A percentile compares a stretch with the other conserved stretches of the same genome.
Evolutionary conservation across 2,329 filamentous ascomycete genomes (phyloP).

Genomic region (Sporothrix brasiliensis): DNA sequence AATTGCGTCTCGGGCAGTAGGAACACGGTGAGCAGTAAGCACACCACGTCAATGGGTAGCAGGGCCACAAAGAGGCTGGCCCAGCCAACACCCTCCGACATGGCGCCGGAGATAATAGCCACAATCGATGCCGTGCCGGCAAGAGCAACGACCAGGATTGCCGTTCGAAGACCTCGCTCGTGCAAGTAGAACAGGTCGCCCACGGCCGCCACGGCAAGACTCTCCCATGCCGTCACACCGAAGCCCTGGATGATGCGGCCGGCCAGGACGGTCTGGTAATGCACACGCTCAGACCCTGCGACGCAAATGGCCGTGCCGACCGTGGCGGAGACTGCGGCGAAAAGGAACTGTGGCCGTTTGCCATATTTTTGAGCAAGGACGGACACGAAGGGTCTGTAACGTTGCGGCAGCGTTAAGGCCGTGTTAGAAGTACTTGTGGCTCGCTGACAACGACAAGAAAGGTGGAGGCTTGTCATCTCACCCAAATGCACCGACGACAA

Average conservation of each 20-base stretch:
- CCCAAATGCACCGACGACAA: conserved; percentile 35
- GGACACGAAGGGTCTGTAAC: conserved; percentile 38
- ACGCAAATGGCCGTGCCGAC: conserved; percentile 41
- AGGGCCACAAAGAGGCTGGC: conserved; percentile 41
- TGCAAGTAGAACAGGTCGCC: conserved; percentile 45
- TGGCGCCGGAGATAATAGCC: conserved; percentile 40
- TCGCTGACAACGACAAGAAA: not conserved
- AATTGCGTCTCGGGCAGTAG: conserved; percentile 42
- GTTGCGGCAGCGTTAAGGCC: not conserved
- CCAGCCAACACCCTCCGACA: conserved; percentile 41
- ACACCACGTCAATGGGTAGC: conserved; percentile 40
- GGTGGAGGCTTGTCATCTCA: conserved; percentile 14
- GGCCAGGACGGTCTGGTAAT: conserved; percentile 42
- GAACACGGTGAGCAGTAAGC: conserved; percentile 38
- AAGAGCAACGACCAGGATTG: conserved; percentile 41
- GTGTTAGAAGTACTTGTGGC: not conserved
- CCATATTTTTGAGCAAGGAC: conserved; percentile 44
- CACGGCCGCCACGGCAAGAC: conserved; percentile 41
- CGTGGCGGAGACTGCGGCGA: conserved; percentile 40
- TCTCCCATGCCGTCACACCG: conserved; percentile 43
- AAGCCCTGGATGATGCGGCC: conserved; percentile 43
- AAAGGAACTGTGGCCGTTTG: conserved; percentile 43
- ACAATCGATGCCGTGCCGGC: conserved; percentile 42
- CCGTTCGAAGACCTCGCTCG: conserved; percentile 41
- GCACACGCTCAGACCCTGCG: conserved; percentile 37